These are phyloP conservation scores for Xanthoconium separans DNA, from an alignment of 1,284 basidiomycete species.

Conservation along the genomic window DNA sequence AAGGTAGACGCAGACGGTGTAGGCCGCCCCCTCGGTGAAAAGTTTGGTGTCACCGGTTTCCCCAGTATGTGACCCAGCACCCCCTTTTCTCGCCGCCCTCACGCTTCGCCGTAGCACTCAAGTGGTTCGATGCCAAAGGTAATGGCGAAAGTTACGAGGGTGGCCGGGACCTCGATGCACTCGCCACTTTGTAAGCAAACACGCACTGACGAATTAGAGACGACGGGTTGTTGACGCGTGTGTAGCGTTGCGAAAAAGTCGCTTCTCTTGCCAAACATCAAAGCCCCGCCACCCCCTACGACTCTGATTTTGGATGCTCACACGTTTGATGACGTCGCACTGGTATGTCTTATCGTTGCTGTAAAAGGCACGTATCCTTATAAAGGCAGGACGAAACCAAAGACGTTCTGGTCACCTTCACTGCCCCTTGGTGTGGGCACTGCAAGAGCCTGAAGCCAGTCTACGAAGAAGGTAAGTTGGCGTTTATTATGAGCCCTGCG, in stretches of 20 bases:
- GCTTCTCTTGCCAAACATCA: slow-evolving; percentile 82
- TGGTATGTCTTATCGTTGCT: slow-evolving; percentile 43
- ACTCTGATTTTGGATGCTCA: slow-evolving; percentile 67
- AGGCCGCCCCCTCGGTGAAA: slow-evolving; percentile 69
- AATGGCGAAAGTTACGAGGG: slow-evolving; percentile 72
- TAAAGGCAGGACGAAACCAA: slow-evolving; percentile 63
- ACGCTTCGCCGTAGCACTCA: slow-evolving; percentile 60
- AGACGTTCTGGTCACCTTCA: slow-evolving; percentile 90
- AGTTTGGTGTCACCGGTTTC: slow-evolving; percentile 81
- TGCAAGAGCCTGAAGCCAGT: slow-evolving; percentile 87
- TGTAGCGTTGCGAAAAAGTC: slow-evolving; percentile 71
- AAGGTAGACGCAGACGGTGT: slow-evolving; percentile 92
- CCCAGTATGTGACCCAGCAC: slow-evolving; percentile 62
- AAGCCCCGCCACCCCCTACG: slow-evolving; percentile 78
- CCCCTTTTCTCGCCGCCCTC: not conserved
- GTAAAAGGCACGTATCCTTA: not conserved
- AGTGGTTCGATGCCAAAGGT: slow-evolving; percentile 83
- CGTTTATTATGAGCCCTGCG: not conserved
- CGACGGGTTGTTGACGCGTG: not conserved
- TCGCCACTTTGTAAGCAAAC: slow-evolving; percentile 68
- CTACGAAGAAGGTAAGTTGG: slow-evolving; percentile 64
- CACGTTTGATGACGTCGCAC: slow-evolving; percentile 76
- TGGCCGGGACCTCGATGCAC: slow-evolving; percentile 78
- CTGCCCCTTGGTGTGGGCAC: slow-evolving; percentile 87
- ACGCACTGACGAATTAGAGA: not conserved